Evolutionary conservation across 2,329 filamentous ascomycete species (phyloP).

Genomic region (Fusarium keratoplasticum): DNA sequence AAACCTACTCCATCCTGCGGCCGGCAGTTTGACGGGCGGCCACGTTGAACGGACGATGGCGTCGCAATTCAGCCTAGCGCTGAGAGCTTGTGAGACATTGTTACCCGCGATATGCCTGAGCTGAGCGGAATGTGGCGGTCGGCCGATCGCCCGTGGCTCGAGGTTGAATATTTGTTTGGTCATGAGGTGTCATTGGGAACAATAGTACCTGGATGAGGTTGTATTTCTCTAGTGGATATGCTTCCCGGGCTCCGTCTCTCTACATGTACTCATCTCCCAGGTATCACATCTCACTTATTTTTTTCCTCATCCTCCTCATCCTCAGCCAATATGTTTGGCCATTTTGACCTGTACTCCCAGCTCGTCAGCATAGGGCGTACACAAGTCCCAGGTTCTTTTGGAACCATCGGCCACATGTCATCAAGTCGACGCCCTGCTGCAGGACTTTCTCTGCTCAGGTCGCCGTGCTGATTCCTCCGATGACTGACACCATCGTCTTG

Average conservation of each 20-base stretch:
- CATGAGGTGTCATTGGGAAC: background rate
- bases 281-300: constrained; percentile 5
- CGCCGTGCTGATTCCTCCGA: constrained; percentile 44
- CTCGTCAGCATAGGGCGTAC: constrained; percentile 61
- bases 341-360: constrained; percentile 57
- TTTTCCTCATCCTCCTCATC: background rate
- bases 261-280: background rate
- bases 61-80: background rate
- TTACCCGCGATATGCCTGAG: background rate
- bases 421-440: constrained; percentile 55
- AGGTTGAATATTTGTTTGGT: background rate
- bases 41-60: background rate
- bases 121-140: constrained; percentile 2
- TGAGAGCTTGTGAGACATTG: background rate
- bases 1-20: background rate
- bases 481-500: constrained; percentile 68
- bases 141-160: constrained; percentile 10
- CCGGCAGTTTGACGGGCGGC: background rate
- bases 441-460: constrained; percentile 58
- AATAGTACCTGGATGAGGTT: background rate
- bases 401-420: constrained; percentile 60
- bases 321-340: constrained; percentile 53
- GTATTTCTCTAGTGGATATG: background rate
- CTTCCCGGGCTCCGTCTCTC: background rate
- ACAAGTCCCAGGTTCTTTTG: constrained; percentile 66